Percentiles rank a stretch among this genome's conserved stretches.
Conservation (phyloP, 2,329 filamentous ascomycete species). For the Gliomastix tumulicola region DNA sequence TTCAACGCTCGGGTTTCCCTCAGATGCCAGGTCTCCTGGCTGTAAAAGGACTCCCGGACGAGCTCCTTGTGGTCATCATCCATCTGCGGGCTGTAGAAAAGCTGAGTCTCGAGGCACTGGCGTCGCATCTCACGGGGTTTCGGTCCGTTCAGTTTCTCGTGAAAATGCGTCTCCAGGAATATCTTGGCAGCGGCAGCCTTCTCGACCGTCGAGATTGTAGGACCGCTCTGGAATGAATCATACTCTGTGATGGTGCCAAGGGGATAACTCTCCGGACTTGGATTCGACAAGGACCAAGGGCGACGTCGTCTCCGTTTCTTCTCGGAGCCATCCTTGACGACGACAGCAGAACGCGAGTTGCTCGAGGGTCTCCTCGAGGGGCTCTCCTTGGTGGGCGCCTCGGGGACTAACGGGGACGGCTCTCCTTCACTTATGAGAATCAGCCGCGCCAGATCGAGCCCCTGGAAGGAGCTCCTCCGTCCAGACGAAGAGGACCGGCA, state of each 20-base stretch:
- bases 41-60: constrained; percentile 51
- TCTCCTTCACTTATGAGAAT: too few species aligned
- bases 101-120: constrained; percentile 33
- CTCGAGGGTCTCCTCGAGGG: constrained; percentile 24
- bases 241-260: constrained; percentile 26
- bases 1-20: constrained; percentile 68
- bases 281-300: too few species aligned
- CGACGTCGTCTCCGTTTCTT: too few species aligned
- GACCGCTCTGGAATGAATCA: constrained; percentile 14
- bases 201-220: constrained; percentile 59
- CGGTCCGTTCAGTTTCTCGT: constrained; percentile 52
- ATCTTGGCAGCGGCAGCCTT: constrained; percentile 74
- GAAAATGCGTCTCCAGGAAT: constrained; percentile 79
- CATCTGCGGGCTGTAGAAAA: constrained; percentile 49
- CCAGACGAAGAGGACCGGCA: constrained; percentile 12
- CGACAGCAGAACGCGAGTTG: too few species aligned
- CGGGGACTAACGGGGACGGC: too few species aligned
- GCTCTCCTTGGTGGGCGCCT: too few species aligned
- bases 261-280: too few species aligned
- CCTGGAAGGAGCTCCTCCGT: constrained; percentile 17
- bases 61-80: constrained; percentile 46
- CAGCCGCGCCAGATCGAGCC: too few species aligned
- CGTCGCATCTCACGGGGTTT: constrained; percentile 18
- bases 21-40: constrained; percentile 66
- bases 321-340: too few species aligned